A percentile compares a stretch with the other conserved stretches of the same genome.
Evolutionary conservation across 805 yeast genomes (phyloP).

Genomic region (Saccharomycopsis microspora): DNA sequence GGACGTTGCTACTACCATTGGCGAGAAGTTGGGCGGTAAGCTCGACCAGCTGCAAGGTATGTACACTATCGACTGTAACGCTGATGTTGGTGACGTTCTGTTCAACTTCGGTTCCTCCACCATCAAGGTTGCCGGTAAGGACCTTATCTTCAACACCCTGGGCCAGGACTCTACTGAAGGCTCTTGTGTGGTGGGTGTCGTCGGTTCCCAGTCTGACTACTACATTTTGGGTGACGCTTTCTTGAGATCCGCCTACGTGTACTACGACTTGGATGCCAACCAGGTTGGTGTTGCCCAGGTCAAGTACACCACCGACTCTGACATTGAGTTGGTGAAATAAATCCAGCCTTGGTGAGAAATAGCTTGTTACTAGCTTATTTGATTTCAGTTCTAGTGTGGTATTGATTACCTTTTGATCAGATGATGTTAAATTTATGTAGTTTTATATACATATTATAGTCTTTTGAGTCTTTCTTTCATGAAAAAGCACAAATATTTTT

Average conservation of each 20-base stretch:
- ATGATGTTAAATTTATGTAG: too few species aligned
- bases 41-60: constrained; percentile 26
- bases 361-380: too few species aligned
- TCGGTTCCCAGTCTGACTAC: constrained; percentile 24
- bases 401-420: too few species aligned
- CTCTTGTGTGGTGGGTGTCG: constrained; percentile 34
- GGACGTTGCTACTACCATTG: constrained; percentile 21
- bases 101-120: constrained; percentile 49
- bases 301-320: constrained; percentile 1
- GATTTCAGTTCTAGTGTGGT: too few species aligned
- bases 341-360: too few species aligned
- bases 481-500: too few species aligned
- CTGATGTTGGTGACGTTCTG: constrained; percentile 25
- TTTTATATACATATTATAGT: too few species aligned
- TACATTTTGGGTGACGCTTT: constrained; percentile 43
- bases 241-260: constrained; percentile 39
- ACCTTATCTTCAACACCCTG: constrained; percentile 20
- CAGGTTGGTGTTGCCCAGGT: constrained; percentile 38
- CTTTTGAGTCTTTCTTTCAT: too few species aligned
- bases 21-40: constrained; percentile 22
- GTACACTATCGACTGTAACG: constrained; percentile 36
- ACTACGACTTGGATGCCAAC: constrained; percentile 37
- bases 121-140: constrained; percentile 37
- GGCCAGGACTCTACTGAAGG: constrained; percentile 9
- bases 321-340: too few species aligned